These are phyloP conservation scores for Ormosia semicastrata DNA, from an alignment of 306 rosid genomes.

Conservation along the genomic window DNA sequence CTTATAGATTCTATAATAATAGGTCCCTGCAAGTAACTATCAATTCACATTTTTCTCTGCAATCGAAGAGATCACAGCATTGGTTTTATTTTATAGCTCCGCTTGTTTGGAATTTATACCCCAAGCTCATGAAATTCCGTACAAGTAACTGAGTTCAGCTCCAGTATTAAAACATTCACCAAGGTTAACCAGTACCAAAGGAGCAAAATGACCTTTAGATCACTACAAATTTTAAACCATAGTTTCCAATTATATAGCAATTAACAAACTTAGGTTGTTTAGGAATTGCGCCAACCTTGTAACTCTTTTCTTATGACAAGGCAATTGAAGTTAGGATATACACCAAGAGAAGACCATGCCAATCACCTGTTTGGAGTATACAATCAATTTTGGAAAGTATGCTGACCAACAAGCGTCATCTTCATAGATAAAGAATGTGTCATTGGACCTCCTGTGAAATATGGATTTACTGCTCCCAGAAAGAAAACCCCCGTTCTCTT, in stretches of 20 bases:
- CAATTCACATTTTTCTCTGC: background rate
- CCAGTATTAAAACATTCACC: background rate
- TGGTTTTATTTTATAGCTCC: background rate
- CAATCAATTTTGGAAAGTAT: background rate
- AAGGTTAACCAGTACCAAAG: background rate
- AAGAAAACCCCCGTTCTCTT: conserved; percentile 75
- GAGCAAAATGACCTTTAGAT: conserved; percentile 2
- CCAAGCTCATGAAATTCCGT: background rate
- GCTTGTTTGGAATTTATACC: background rate
- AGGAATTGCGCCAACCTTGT: background rate
- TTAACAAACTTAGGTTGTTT: background rate
- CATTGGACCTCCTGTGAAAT: conserved; percentile 1
- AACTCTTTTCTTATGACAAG: background rate
- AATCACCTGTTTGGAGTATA: conserved; percentile 15
- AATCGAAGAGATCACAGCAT: background rate
- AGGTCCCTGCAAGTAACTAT: background rate
- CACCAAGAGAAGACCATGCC: conserved; percentile 1
- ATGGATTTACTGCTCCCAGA: conserved; percentile 59
- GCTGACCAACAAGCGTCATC: background rate
- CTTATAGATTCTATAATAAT: background rate
- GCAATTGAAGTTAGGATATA: background rate
- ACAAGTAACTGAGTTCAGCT: background rate
- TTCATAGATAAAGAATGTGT: background rate
- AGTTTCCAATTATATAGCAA: background rate
- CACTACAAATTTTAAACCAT: background rate